Evolutionary conservation across 176 grass and related monocot species (phyloP).

Genomic region (Carex littledalei): DNA sequence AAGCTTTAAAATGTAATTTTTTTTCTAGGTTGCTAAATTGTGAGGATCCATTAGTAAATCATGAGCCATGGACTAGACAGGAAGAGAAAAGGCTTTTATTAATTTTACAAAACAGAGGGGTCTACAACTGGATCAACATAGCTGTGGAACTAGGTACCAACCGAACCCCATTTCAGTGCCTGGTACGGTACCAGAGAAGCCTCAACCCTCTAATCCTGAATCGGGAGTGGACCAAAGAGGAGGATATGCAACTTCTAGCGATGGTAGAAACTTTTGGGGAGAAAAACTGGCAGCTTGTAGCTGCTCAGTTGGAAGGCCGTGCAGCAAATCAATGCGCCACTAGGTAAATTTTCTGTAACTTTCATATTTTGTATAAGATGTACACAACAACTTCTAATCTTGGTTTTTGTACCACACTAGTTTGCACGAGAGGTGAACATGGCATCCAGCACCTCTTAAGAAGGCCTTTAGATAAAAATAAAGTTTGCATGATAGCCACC

Average conservation of each 20-base stretch:
- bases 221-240: slow-evolving; percentile 72
- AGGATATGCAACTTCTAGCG: slow-evolving; percentile 61
- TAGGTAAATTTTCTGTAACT: slow-evolving; percentile 43
- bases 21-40: slow-evolving; percentile 75
- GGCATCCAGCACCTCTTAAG: neutral
- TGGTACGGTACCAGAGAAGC: slow-evolving; percentile 88
- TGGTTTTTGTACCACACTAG: neutral
- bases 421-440: neutral
- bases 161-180: slow-evolving; percentile 86
- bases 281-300: slow-evolving; percentile 85
- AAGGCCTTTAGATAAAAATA: neutral
- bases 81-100: slow-evolving; percentile 87
- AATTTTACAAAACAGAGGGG: slow-evolving; percentile 68
- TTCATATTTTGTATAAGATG: slow-evolving; percentile 5
- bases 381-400: neutral
- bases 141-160: slow-evolving; percentile 55
- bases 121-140: slow-evolving; percentile 90
- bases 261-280: slow-evolving; percentile 63
- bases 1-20: neutral
- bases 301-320: slow-evolving; percentile 56
- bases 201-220: slow-evolving; percentile 95
- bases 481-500: neutral
- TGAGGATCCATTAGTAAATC: slow-evolving; percentile 80
- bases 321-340: slow-evolving; percentile 79
- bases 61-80: slow-evolving; percentile 53